Base-by-base conservation (phyloP, 805 yeast genomes). In the Lipomyces lipofer region DNA sequence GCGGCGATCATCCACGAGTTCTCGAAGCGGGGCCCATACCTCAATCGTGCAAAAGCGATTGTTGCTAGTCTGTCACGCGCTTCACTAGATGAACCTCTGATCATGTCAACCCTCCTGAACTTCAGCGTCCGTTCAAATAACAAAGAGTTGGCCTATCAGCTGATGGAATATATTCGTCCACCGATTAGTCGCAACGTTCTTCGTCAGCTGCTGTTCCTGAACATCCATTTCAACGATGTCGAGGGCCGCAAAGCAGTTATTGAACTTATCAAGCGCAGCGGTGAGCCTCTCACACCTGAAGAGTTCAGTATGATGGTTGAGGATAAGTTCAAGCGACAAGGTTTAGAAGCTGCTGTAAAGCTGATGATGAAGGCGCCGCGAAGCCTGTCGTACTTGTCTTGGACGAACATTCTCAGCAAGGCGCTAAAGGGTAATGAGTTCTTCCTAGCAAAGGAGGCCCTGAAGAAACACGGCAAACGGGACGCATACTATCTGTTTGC, bases 81-180 rank as follows among this genome's bases (percentile, higher is more conserved):
- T 42, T 13, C 36, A n/a, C n/a, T 6, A 9, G 10, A 10, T 30
- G 12, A n/a, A n/a, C 35, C 13, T n/a, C 35, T 30, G 35, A 12
- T 30, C 43, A 42, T 13, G n/a, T 42, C n/a, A 9, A 22, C 19
- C 8, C 33, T 52, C 15, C 36, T 56, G 10, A 56, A 56, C 35
- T 49, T 48, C 28, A 42, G 42, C 35, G 54, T 58, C 15, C 56
- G 60, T 19, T 48, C 56, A n/a, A 25, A 42, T 8, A 50, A 56
- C 36, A 8, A 24, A 8, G 12, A 19, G 35, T 33, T 56, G n/a
- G 57, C 48, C n/a, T 4, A 28, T 27, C 54, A 56, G 21, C 21
- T 48, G 25, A 15, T 53, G 35, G 15, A 36, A 30, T 21, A 38
- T 29, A 17, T 52, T 15, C 22, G 12, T 25, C 48, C 25, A 24